phyloP scores from a whole-genome alignment of 441 rosid species.

The Brassica balearica region DNA sequence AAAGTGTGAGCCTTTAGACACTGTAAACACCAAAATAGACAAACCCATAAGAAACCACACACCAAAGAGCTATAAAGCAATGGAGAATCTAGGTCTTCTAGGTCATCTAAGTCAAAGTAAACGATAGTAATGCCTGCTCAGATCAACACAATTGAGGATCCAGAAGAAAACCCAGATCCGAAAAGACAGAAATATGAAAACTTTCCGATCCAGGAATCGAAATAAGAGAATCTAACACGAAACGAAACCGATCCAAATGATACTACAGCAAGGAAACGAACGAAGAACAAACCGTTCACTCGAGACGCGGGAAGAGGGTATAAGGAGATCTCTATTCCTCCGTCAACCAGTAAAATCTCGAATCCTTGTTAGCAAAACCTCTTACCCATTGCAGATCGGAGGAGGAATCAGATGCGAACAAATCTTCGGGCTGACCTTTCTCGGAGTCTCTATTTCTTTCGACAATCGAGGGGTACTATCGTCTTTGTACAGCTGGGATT shows the following conservation, averaged over 20 bases:
- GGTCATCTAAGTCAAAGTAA: too few species aligned
- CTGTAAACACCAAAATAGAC: conserved; percentile 1
- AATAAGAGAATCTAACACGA: conserved; percentile 15
- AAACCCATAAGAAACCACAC: neutral
- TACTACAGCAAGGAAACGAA: neutral
- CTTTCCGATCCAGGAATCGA: neutral
- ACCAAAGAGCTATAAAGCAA: too few species aligned
- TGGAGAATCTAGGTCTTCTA: conserved; percentile 23
- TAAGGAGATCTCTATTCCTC: too few species aligned
- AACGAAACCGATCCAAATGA: conserved; percentile 29
- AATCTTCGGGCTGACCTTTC: too few species aligned
- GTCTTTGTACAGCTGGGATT: too few species aligned
- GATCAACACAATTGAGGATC: conserved; percentile 32
- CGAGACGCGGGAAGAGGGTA: too few species aligned
- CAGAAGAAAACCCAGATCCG: conserved; percentile 29
- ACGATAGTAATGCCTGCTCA: neutral
- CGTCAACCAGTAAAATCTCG: too few species aligned
- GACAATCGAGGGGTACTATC: too few species aligned
- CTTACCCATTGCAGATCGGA: too few species aligned
- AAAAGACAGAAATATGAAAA: neutral
- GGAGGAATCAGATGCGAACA: too few species aligned
- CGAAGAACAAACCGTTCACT: conserved; percentile 37
- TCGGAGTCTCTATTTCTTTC: too few species aligned
- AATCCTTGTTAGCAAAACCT: too few species aligned
- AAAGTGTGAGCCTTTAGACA: conserved; percentile 21